These are phyloP conservation scores for Collybia mongolica DNA, from an alignment of 768 basidiomycete species.

Conservation along the genomic window DNA sequence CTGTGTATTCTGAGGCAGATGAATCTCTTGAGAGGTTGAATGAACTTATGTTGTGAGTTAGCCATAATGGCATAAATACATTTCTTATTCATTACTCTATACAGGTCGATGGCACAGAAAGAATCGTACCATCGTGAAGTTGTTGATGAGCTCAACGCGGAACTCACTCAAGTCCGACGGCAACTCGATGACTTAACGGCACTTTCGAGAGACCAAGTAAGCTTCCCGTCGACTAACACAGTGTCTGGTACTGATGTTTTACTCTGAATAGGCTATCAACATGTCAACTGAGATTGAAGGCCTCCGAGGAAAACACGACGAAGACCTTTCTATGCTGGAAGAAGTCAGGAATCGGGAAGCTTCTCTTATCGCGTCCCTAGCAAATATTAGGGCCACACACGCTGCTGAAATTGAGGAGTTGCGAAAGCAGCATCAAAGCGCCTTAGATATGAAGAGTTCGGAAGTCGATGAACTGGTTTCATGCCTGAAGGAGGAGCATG, in stretches of 20 bases:
- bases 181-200: slow-evolving; percentile 82
- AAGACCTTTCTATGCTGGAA: slow-evolving; percentile 51
- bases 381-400: slow-evolving; percentile 23
- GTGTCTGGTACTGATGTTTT: background rate
- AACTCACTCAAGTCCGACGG: slow-evolving; percentile 67
- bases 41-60: slow-evolving; percentile 85
- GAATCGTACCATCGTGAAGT: slow-evolving; percentile 86
- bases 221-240: slow-evolving; percentile 11
- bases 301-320: slow-evolving; percentile 59
- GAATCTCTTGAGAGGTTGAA: slow-evolving; percentile 81
- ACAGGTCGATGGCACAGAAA: slow-evolving; percentile 95
- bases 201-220: slow-evolving; percentile 83
- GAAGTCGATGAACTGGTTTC: slow-evolving; percentile 44
- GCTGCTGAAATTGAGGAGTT: slow-evolving; percentile 45
- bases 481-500: slow-evolving; percentile 51
- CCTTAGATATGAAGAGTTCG: slow-evolving; percentile 20
- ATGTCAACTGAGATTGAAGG: slow-evolving; percentile 87
- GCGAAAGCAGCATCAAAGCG: slow-evolving; percentile 29
- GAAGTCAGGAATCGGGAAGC: slow-evolving; percentile 56
- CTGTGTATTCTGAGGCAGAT: slow-evolving; percentile 51
- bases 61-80: background rate
- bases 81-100: slow-evolving; percentile 10
- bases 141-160: slow-evolving; percentile 67
- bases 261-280: slow-evolving; percentile 60
- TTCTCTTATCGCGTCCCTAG: slow-evolving; percentile 44